phyloP scores from a whole-genome alignment of 106 monocot species.

The Dioscorea dumetorum region DNA sequence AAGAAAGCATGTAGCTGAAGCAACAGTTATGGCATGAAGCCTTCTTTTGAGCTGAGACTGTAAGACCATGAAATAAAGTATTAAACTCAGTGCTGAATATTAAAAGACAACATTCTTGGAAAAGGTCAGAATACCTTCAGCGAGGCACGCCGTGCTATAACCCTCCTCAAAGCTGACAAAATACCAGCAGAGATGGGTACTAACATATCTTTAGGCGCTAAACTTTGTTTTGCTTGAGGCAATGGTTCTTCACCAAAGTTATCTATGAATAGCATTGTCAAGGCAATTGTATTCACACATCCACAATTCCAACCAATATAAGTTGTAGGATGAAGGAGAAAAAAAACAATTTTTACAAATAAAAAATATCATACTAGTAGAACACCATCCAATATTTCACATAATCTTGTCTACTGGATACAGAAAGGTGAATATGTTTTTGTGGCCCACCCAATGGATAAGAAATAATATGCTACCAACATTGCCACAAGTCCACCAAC shows the following conservation, averaged over 20 bases:
- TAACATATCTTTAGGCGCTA: conserved; percentile 56
- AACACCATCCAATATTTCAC: not conserved
- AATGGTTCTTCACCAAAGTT: conserved; percentile 38
- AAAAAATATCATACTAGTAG: not conserved
- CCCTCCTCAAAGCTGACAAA: conserved; percentile 89
- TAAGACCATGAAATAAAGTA: not conserved
- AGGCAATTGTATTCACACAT: conserved; percentile 23
- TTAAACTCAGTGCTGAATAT: not conserved
- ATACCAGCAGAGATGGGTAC: conserved; percentile 81
- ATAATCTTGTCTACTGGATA: conserved; percentile 32
- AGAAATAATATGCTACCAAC: conserved; percentile 63
- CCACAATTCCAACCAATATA: not conserved
- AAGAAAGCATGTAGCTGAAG: conserved; percentile 93
- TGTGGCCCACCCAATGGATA: conserved; percentile 78
- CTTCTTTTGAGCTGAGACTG: conserved; percentile 95
- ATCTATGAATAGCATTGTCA: conserved; percentile 38
- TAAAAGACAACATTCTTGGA: not conserved
- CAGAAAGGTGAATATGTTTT: conserved; percentile 68
- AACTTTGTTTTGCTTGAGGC: conserved; percentile 21
- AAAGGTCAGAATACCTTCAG: conserved; percentile 55
- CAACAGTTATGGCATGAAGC: conserved; percentile 89
- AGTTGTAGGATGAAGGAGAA: not conserved
- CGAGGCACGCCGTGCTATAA: conserved; percentile 85
- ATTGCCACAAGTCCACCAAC: conserved; percentile 71
- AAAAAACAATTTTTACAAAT: too few relatives aligned